Evolutionary conservation across 768 basidiomycete species (phyloP).

Genomic region (Amanita fuliginea): DNA sequence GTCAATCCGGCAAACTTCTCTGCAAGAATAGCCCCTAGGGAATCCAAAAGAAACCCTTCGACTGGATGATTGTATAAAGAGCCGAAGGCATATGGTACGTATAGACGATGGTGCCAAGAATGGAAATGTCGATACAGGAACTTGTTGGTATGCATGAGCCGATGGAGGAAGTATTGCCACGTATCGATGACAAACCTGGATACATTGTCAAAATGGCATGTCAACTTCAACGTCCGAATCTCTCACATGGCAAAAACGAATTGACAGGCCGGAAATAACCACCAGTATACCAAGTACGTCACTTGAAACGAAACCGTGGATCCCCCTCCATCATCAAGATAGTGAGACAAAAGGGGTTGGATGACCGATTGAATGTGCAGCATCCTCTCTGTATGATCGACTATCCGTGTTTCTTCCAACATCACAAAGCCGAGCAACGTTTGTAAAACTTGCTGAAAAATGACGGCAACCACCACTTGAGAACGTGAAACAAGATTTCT

Average conservation of each 20-base stretch:
- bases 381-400: constrained; percentile 31
- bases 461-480: constrained; percentile 70
- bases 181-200: constrained; percentile 87
- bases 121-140: constrained; percentile 89
- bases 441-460: constrained; percentile 82
- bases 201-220: constrained; percentile 4
- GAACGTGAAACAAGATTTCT: constrained; percentile 64
- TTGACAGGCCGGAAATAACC: constrained; percentile 71
- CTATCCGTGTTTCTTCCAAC: constrained; percentile 24
- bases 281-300: constrained; percentile 81
- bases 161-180: constrained; percentile 97
- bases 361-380: constrained; percentile 29
- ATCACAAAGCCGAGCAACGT: constrained; percentile 61
- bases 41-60: constrained; percentile 88
- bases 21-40: constrained; percentile 68
- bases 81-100: constrained; percentile 95
- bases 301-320: constrained; percentile 20
- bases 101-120: constrained; percentile 90
- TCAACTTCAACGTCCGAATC: not conserved
- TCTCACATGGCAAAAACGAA: constrained; percentile 67
- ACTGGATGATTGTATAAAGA: constrained; percentile 96
- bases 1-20: constrained; percentile 59
- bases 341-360: constrained; percentile 22
- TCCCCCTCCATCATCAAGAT: constrained; percentile 34
- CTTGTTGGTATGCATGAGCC: constrained; percentile 81